Conservation (phyloP, 2,329 filamentous ascomycete species). For the Colletotrichum tropicicola region DNA sequence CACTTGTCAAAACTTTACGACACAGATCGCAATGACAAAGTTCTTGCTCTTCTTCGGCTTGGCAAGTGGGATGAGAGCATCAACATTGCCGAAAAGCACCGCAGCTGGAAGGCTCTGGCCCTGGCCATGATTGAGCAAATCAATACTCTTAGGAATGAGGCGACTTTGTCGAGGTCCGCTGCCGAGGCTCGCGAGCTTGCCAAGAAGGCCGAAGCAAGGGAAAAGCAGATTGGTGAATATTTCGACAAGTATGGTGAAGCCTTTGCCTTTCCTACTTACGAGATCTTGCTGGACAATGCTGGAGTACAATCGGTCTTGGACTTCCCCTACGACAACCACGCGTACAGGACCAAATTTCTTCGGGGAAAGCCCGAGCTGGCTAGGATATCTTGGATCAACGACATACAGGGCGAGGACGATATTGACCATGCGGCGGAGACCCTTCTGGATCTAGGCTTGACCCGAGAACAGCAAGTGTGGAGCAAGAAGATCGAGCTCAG, state of each 20-base stretch:
- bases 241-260: constrained; percentile 72
- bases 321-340: constrained; percentile 72
- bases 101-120: constrained; percentile 63
- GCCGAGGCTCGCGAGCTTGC: constrained; percentile 44
- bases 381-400: constrained; percentile 94
- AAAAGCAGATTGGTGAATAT: constrained; percentile 56
- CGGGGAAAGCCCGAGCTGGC: constrained; percentile 75
- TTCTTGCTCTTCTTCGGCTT: constrained; percentile 61
- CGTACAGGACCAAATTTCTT: constrained; percentile 82
- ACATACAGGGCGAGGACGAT: constrained; percentile 80
- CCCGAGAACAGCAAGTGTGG: constrained; percentile 84
- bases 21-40: constrained; percentile 60
- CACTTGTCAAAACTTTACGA: constrained; percentile 58
- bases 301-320: constrained; percentile 75
- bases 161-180: constrained; percentile 19
- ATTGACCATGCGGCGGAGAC: constrained; percentile 77
- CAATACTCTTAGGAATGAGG: constrained; percentile 37
- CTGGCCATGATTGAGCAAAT: constrained; percentile 65
- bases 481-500: constrained; percentile 93
- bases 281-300: constrained; percentile 75
- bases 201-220: constrained; percentile 54
- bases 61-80: constrained; percentile 67
- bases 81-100: constrained; percentile 66
- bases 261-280: constrained; percentile 83
- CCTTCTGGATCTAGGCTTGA: constrained; percentile 74